phyloP scores from a whole-genome alignment of 139 green algal species.

The Zygnema circumcarinatum region DNA sequence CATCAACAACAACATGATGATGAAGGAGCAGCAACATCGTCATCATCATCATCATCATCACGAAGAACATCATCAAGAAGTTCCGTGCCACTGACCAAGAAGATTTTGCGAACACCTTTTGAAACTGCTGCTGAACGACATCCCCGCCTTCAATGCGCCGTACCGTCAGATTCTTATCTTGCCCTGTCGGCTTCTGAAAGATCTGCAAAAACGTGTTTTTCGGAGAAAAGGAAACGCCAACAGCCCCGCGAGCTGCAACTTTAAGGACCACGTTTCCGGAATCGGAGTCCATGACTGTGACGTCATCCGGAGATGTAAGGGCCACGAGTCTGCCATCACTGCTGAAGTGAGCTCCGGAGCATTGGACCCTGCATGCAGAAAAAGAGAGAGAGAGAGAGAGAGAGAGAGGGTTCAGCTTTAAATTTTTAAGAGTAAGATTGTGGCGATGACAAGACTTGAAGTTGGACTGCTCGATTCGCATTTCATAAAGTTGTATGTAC shows the following conservation, averaged over 20 bases:
- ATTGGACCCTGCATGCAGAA: slow-evolving; percentile 8
- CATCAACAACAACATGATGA: too few species aligned
- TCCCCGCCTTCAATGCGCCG: slow-evolving; percentile 66
- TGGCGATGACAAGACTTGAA: background rate
- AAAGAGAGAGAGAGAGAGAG: background rate
- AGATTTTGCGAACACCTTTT: slow-evolving; percentile 40
- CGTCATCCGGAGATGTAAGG: slow-evolving; percentile 5
- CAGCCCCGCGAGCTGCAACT: background rate
- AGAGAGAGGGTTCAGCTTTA: background rate
- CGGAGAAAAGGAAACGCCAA: slow-evolving; percentile 10
- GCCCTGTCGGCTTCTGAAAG: slow-evolving; percentile 69
- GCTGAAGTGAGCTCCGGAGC: slow-evolving; percentile 34
- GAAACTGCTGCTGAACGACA: slow-evolving; percentile 64
- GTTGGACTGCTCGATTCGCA: background rate
- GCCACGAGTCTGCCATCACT: slow-evolving; percentile 26
- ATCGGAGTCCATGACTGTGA: slow-evolving; percentile 16
- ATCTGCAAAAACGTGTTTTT: slow-evolving; percentile 67
- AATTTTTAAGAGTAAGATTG: background rate
- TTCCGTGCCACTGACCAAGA: slow-evolving; percentile 43
- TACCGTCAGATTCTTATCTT: slow-evolving; percentile 76
- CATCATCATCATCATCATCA: too few species aligned
- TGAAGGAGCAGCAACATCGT: too few species aligned
- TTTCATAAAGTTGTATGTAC: background rate
- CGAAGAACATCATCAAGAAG: too few species aligned
- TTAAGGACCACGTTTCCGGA: slow-evolving; percentile 18